Conservation (phyloP, 768 basidiomycete genomes). For the Punctularia strigosozonata region DNA sequence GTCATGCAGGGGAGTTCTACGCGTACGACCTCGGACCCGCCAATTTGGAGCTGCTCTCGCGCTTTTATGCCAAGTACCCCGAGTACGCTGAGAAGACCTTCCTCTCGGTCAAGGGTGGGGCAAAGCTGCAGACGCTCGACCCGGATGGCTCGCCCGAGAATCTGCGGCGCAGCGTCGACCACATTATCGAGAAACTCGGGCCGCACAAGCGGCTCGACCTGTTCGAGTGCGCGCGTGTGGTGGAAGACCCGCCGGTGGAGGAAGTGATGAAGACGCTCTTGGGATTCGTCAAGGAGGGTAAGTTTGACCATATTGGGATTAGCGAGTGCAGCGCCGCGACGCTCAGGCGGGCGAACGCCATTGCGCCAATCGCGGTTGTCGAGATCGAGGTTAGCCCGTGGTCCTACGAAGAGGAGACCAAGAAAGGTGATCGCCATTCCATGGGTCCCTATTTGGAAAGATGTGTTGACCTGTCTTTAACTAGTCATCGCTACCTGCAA, state of each 20-base stretch:
- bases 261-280: conserved; percentile 29
- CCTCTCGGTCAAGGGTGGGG: conserved; percentile 34
- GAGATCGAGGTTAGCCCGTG: conserved; percentile 62
- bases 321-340: conserved; percentile 41
- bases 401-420: conserved; percentile 41
- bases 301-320: conserved; percentile 48
- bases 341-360: conserved; percentile 25
- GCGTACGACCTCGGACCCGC: conserved; percentile 25
- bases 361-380: conserved; percentile 43
- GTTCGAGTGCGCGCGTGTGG: conserved; percentile 41
- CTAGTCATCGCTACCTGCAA: conserved; percentile 39
- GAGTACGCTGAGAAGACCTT: conserved; percentile 32
- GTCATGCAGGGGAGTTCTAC: conserved; percentile 43
- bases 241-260: conserved; percentile 32
- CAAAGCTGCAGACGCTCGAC: conserved; percentile 4
- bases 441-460: not conserved
- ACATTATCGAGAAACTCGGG: conserved; percentile 31
- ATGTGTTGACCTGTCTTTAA: not conserved
- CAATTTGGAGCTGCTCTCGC: conserved; percentile 35
- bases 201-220: conserved; percentile 47
- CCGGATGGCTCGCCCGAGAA: conserved; percentile 19
- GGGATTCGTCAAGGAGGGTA: conserved; percentile 38
- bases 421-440: conserved; percentile 20
- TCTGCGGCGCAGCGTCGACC: conserved; percentile 35
- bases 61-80: conserved; percentile 38